phyloP scores from a whole-genome alignment of 129 eudicot genomes.

The Sambucus nigra region DNA sequence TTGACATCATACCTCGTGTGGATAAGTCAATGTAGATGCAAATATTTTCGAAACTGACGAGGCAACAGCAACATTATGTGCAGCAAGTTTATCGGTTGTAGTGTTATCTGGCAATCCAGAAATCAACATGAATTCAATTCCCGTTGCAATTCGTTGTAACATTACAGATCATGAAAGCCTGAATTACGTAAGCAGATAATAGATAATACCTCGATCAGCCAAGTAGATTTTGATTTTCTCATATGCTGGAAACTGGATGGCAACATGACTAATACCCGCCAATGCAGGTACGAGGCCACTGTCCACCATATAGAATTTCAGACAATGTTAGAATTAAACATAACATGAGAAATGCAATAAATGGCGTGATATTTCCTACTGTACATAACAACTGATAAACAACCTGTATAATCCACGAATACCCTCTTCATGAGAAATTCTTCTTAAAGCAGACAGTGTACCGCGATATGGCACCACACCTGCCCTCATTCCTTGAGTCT shows the following conservation, averaged over 20 bases:
- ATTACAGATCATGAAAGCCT: background rate
- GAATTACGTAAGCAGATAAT: background rate
- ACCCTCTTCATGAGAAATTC: constrained; percentile 83
- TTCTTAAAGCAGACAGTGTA: constrained; percentile 82
- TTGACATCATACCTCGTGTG: constrained; percentile 72
- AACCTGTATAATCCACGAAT: constrained; percentile 95
- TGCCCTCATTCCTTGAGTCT: constrained; percentile 85
- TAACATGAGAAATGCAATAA: constrained; percentile 5
- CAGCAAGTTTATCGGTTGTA: constrained; percentile 58
- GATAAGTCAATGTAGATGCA: constrained; percentile 93
- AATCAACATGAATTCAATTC: constrained; percentile 2
- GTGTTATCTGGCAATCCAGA: constrained; percentile 42
- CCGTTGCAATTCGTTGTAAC: background rate
- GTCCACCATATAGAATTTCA: constrained; percentile 18
- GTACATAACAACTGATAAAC: constrained; percentile 1
- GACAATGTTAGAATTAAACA: background rate
- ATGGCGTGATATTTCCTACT: background rate
- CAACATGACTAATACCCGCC: constrained; percentile 96
- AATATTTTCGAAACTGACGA: constrained; percentile 89
- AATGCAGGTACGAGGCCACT: constrained; percentile 97
- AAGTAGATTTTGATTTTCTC: constrained; percentile 81
- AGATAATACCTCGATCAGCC: constrained; percentile 56
- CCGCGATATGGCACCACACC: constrained; percentile 67
- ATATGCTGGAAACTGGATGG: constrained; percentile 90
- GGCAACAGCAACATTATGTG: constrained; percentile 85